phyloP scores from a whole-genome alignment of 2,329 filamentous ascomycete species.

The Fusarium multiceps region DNA sequence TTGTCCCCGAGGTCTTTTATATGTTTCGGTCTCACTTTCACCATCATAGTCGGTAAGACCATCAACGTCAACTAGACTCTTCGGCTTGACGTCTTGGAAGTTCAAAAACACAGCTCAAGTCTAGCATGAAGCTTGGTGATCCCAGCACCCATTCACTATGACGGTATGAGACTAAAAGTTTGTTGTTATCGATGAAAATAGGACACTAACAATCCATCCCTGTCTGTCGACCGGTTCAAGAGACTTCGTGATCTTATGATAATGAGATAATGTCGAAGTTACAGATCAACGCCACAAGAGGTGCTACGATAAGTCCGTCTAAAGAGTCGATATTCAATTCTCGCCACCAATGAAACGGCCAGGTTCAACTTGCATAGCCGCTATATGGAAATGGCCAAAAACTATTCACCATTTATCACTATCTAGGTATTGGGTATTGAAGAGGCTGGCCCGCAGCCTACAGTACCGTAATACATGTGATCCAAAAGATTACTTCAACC shows the following conservation, averaged over 20 bases:
- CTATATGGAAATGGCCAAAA: neutral
- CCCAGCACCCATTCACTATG: neutral
- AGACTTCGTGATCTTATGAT: neutral
- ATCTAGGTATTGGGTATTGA: too few relatives aligned
- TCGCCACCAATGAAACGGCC: neutral
- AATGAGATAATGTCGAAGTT: neutral
- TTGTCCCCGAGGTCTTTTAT: neutral
- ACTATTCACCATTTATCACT: neutral
- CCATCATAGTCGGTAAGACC: neutral
- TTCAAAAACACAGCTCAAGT: neutral
- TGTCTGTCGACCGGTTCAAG: neutral
- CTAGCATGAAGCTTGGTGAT: neutral
- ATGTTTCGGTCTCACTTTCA: neutral
- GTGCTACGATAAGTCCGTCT: neutral
- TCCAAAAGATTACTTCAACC: neutral
- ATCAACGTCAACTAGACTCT: neutral
- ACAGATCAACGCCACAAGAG: neutral
- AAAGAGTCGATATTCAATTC: neutral
- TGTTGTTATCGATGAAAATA: neutral
- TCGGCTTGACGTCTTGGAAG: neutral
- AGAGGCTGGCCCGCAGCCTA: neutral
- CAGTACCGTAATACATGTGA: neutral
- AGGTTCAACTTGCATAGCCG: neutral
- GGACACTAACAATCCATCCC: neutral
- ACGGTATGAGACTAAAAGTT: neutral